A percentile compares a stretch with the other conserved stretches of the same genome.
phyloP scores from a whole-genome alignment of 129 eudicot species.

The Pittosporum tobira region DNA sequence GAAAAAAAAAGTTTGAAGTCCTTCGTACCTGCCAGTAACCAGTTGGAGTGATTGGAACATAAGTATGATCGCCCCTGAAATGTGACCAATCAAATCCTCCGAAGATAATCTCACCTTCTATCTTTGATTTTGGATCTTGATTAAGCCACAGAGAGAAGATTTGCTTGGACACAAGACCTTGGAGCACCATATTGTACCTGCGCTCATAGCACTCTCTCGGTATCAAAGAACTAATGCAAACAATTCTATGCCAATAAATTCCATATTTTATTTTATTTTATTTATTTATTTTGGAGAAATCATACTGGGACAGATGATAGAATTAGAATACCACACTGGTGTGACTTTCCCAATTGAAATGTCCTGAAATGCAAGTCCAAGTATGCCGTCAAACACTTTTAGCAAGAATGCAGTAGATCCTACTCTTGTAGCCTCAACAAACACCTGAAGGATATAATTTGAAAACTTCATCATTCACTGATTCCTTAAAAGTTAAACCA shows the following conservation, averaged over 20 bases:
- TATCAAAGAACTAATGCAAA: not conserved
- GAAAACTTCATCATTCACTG: not conserved
- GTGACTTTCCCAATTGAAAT: constrained; percentile 38
- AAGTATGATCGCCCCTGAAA: constrained; percentile 38
- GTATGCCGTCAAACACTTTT: constrained; percentile 63
- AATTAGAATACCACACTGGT: constrained; percentile 57
- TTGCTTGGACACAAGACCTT: constrained; percentile 35
- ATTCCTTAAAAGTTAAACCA: not conserved
- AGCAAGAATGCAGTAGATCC: constrained; percentile 32
- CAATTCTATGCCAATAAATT: not conserved
- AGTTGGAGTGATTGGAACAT: constrained; percentile 31
- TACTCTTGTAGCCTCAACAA: constrained; percentile 63
- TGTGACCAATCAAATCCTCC: constrained; percentile 47
- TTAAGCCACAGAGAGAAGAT: constrained; percentile 50
- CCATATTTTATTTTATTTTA: too few species aligned
- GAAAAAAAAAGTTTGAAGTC: too few species aligned
- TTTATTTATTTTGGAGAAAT: not conserved
- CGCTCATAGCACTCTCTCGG: not conserved
- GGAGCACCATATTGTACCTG: constrained; percentile 50
- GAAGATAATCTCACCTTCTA: constrained; percentile 49
- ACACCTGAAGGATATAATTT: constrained; percentile 29
- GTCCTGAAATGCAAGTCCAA: constrained; percentile 73
- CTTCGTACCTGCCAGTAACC: constrained; percentile 50
- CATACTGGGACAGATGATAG: not conserved
- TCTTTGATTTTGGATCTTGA: constrained; percentile 22